A percentile compares a stretch with the other conserved stretches of the same genome.
Evolutionary conservation across 106 monocot species (phyloP).

Genomic region (Acanthochlamys bracteata): DNA sequence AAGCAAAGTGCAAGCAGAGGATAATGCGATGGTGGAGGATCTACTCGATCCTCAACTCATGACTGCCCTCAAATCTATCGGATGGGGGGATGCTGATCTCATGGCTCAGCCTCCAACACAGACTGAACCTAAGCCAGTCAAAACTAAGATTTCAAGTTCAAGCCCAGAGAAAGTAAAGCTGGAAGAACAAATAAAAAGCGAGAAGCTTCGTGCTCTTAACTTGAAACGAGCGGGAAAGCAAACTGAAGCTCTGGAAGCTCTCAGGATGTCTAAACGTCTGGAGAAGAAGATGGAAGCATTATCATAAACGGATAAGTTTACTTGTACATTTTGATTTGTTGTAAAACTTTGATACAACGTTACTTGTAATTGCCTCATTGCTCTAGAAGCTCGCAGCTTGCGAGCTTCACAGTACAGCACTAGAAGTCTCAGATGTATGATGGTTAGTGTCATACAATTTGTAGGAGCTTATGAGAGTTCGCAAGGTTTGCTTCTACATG

Average conservation of each 20-base stretch:
- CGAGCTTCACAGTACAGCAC: too few relatives aligned
- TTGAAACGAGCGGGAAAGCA: slow-evolving; percentile 77
- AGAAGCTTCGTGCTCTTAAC: slow-evolving; percentile 72
- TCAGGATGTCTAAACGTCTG: slow-evolving; percentile 63
- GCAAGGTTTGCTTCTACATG: too few relatives aligned
- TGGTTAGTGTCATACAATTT: too few relatives aligned
- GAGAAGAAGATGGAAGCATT: slow-evolving; percentile 62
- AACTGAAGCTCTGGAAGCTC: slow-evolving; percentile 79
- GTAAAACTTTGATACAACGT: too few relatives aligned
- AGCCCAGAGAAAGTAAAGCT: slow-evolving; percentile 29
- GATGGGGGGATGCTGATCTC: slow-evolving; percentile 60
- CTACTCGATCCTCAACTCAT: slow-evolving; percentile 86
- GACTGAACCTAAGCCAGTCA: slow-evolving; percentile 11
- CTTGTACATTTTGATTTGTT: too few relatives aligned
- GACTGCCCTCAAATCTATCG: slow-evolving; percentile 71
- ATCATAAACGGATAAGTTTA: slow-evolving; percentile 12
- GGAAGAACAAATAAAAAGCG: slow-evolving; percentile 77
- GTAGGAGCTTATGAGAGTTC: too few relatives aligned
- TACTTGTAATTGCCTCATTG: too few relatives aligned
- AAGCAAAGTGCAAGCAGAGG: slow-evolving; percentile 13
- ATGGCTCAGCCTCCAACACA: slow-evolving; percentile 15
- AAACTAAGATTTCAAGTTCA: background rate
- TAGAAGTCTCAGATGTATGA: too few relatives aligned
- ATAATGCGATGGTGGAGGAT: slow-evolving; percentile 37
- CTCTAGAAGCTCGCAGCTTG: too few relatives aligned